Evolutionary conservation across 352 stramenopile genomes (phyloP), one percentile per base, ranked within the genome.

Genomic region (Pythium scleroteichum): DNA sequence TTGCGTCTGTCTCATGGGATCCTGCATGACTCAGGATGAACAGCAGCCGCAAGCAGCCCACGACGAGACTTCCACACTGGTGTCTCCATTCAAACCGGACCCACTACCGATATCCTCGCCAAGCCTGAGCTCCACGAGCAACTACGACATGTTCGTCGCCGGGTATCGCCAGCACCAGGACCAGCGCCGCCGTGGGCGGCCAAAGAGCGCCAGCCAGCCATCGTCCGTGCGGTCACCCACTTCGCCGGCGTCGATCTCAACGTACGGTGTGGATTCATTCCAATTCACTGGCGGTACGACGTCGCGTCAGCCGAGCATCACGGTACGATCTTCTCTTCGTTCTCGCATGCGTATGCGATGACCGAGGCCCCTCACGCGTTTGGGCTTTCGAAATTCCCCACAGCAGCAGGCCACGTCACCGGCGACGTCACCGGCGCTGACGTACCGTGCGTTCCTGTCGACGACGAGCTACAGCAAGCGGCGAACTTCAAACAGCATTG

Each of bases 391-490:
- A 48, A 14, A 57, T 26, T 26, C 19, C 35, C 20, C 27, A 14
- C 42, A 75, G 54, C 38, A 61, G 39, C 40, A 33, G 38, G 38
- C 19, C n/a, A 32, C 49, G 42, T 48, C 52, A 45, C 29, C 45
- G 33, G 27, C 60, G 46, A 41, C 51, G 41, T 48, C 59, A 53
- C 46, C 55, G 50, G 60, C 64, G 42, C 42, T 64, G 27, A 45
- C 46, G 62, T 87, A 85, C 56, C 63, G 75, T 42, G 59, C 75
- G 45, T 86, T 78, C 63, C 76, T 87, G 54, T 59, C 77, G 48
- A 74, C 68, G 53, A 87, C 78, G 35, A 84, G 80, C 53, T 90
- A 90, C 51, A 42, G 69, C 46, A 67, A 75, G 23, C 74, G 69
- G 8, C 45, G 84, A 44, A 44, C 13, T 44, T 44, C 38, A 44